Percentiles rank a stretch among this genome's conserved stretches.
These are phyloP conservation scores for Neofusicoccum parvum DNA, from an alignment of 2,329 filamentous ascomycete species.

Conservation along the genomic window DNA sequence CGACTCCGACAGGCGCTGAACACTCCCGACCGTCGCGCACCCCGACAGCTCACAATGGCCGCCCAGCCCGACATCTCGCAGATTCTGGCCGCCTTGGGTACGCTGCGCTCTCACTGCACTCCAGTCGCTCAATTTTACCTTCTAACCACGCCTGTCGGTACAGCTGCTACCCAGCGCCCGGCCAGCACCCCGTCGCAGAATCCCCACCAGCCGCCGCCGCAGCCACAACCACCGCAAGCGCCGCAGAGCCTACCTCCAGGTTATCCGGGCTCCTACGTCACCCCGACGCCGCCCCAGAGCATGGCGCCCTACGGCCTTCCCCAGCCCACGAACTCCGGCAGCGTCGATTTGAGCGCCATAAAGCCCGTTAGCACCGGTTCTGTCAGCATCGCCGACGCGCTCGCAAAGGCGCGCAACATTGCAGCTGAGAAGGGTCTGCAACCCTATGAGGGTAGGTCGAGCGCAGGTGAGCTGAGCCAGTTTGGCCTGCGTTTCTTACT, in stretches of 20 bases:
- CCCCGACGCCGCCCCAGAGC: constrained; percentile 42
- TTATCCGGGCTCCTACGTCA: constrained; percentile 46
- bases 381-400: constrained; percentile 80
- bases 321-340: constrained; percentile 72
- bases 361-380: constrained; percentile 79
- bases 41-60: constrained; percentile 29
- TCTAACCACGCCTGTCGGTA: not conserved
- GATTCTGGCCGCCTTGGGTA: constrained; percentile 43
- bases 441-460: constrained; percentile 46
- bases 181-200: constrained; percentile 51
- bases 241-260: constrained; percentile 40
- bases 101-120: constrained; percentile 18
- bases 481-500: constrained; percentile 20
- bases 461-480: constrained; percentile 51
- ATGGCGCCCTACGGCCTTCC: constrained; percentile 56
- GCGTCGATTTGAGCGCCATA: constrained; percentile 77
- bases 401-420: constrained; percentile 81
- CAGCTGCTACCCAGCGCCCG: constrained; percentile 52
- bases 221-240: constrained; percentile 48
- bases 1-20: not conserved
- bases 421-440: constrained; percentile 74
- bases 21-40: not conserved
- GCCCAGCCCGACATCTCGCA: constrained; percentile 40
- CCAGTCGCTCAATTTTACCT: constrained; percentile 1
- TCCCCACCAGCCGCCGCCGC: constrained; percentile 43